Base-by-base conservation (phyloP, 2,329 filamentous ascomycete genomes). In the Fusarium guadeloupense region DNA sequence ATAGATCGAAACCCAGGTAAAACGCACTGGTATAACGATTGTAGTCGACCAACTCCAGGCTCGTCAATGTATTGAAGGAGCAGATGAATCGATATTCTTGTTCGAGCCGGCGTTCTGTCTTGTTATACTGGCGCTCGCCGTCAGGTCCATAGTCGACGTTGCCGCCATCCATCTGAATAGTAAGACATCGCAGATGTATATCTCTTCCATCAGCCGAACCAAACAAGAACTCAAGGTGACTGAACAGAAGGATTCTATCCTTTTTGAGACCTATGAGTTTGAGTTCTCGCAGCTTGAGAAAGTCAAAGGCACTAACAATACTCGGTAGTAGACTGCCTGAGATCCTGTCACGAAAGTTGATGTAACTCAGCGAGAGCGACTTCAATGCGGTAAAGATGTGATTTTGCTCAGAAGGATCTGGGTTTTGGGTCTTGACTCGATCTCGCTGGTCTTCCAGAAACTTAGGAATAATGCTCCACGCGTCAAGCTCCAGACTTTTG, bases 41-140 rank as follows among this genome's bases (percentile, higher is more conserved):
- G 4, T 62, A 51, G 0, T 48, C 13, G 3, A 14, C 5, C 6
- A 62, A 7, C 0, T 41, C 38, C 12, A 62, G 26, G 3, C 33
- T 37, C 1, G 10, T 47, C 20, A 62, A 6, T 0, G 38, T 45
- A 5, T 53, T 42, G 8, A 62, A 62, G 0, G 59, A 45, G 1
- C 7, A 30, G 2, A 62, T 34, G 1, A 62, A 62, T 9, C 52
- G 42, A 6, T 48, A 62, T 4, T 37, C 30, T 2, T 13, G 21
- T 3, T 56, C 37, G 1, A 61, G 19, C 1, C 37, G 6, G 1
- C 17, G 8, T 19, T 62, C 59, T 1, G 19, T 21, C 1, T 19
- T 10, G 0, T 4, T 4, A 2, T 39, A 31, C 17, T 4, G 10
- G 0, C 25, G n/a, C 0, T 12, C 5, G n/a, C 3, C 12, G 6